Base-by-base conservation (phyloP, 345 rosid genomes). In the Gossypium raimondii region DNA sequence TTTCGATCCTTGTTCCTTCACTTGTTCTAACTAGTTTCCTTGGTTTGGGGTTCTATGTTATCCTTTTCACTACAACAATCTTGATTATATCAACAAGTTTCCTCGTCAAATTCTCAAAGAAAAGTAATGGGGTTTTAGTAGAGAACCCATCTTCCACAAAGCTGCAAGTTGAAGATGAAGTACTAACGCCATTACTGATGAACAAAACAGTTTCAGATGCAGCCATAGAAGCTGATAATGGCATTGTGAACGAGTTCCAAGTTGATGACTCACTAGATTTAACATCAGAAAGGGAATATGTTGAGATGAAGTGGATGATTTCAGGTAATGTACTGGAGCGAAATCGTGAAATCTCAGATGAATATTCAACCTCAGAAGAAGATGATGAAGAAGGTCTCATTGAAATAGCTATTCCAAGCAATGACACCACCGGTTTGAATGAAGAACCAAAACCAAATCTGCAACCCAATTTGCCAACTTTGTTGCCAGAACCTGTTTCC, bases 371-470 rank as follows among this genome's bases (percentile, higher is more conserved):
- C 44, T 77, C 77, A 18, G 84, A 73, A 1, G 60, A 20, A 2
- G 85, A 81, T 10, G 86, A 80, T 10, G 89, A 89, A 34, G 97
- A 82, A 38, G 87, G 86, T 7, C 89, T 93, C 50, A 90, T 89
- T 56, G 97, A 93, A 79, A 90, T 90, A 63, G 76, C 82, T 71
- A 75, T 90, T 58, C 89, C 87, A 17, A 58, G 63, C 17, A 64
- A 41, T n/a, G 16, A 4, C 16, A 3, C 62, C 65, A 60, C 0
- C 12, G 4, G n/a, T 5, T 60, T 25, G 9, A 69, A 61, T 63
- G 79, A 80, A 68, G 85, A 73, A 50, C 51, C 72, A 50, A 66
- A 67, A 75, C 75, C 76, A 60, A 82, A 73, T 17, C 51, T 5
- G 69, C 72, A 13, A 67, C 73, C 73, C 47, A 77, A 64, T 29